These are phyloP conservation scores for Apiotrichum sp. DNA, from an alignment of 1,284 basidiomycete species.

Conservation along the genomic window DNA sequence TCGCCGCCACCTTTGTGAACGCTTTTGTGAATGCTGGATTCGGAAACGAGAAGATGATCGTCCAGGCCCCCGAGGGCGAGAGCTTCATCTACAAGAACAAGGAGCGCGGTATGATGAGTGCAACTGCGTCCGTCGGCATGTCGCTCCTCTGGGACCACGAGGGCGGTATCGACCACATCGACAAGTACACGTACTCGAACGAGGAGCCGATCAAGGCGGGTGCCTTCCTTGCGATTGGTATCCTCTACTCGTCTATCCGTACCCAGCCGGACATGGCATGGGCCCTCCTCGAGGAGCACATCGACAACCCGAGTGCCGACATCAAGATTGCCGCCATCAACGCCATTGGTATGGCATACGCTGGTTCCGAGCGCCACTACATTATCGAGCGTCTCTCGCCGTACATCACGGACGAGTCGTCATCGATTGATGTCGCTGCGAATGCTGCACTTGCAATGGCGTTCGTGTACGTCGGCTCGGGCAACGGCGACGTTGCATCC, in stretches of 20 bases:
- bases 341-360: slow-evolving; percentile 87
- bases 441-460: slow-evolving; percentile 84
- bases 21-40: slow-evolving; percentile 99
- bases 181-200: slow-evolving; percentile 94
- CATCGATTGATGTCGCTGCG: slow-evolving; percentile 83
- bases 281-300: slow-evolving; percentile 84
- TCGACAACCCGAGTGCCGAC: slow-evolving; percentile 77
- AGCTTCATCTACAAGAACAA: slow-evolving; percentile 99
- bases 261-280: slow-evolving; percentile 92
- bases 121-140: slow-evolving; percentile 87
- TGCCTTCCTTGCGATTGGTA: slow-evolving; percentile 88
- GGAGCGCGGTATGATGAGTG: slow-evolving; percentile 96
- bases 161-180: slow-evolving; percentile 85
- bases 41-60: slow-evolving; percentile 98
- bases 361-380: slow-evolving; percentile 85
- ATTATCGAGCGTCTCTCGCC: slow-evolving; percentile 72
- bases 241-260: slow-evolving; percentile 82
- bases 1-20: slow-evolving; percentile 97
- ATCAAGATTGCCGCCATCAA: slow-evolving; percentile 84
- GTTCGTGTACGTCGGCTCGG: slow-evolving; percentile 92
- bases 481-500: slow-evolving; percentile 85
- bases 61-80: slow-evolving; percentile 89
- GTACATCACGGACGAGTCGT: slow-evolving; percentile 67
- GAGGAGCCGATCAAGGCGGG: slow-evolving; percentile 99
- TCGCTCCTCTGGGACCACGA: slow-evolving; percentile 97